phyloP scores from a whole-genome alignment of 768 basidiomycete species.

The Pisolithus microcarpus region DNA sequence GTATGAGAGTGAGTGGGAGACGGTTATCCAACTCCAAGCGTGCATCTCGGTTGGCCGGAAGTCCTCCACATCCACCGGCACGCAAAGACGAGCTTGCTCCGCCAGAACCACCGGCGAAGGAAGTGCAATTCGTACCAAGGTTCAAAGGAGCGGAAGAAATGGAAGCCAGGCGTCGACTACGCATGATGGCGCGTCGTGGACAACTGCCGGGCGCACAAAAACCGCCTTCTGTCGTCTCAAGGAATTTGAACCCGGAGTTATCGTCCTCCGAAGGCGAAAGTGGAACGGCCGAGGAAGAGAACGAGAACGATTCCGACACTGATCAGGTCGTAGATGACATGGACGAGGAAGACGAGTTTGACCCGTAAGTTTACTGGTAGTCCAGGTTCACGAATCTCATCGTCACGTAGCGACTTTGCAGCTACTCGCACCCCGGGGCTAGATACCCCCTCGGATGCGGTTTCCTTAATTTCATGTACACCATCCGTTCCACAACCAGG shows the following conservation, averaged over 20 bases:
- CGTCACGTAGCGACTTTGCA: constrained; percentile 54
- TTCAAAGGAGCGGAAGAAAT: constrained; percentile 85
- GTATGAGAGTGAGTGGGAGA: constrained; percentile 70
- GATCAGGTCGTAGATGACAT: constrained; percentile 42
- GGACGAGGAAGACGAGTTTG: constrained; percentile 70
- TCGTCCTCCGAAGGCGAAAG: constrained; percentile 51
- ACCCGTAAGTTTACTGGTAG: constrained; percentile 48
- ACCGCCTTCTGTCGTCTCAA: constrained; percentile 16
- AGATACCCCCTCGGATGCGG: constrained; percentile 56
- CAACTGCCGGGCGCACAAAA: constrained; percentile 25
- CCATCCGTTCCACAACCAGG: constrained; percentile 24
- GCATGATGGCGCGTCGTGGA: constrained; percentile 56
- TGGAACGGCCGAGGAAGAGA: constrained; percentile 40
- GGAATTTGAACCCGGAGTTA: constrained; percentile 41
- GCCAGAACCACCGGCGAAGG: constrained; percentile 39
- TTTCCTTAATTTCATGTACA: constrained; percentile 50
- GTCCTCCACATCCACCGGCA: constrained; percentile 3
- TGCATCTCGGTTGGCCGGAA: constrained; percentile 23
- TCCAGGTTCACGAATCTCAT: background rate
- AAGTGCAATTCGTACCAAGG: constrained; percentile 60
- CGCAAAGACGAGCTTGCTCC: constrained; percentile 8
- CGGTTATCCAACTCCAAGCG: constrained; percentile 48
- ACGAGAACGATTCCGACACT: constrained; percentile 49
- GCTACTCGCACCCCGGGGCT: constrained; percentile 44
- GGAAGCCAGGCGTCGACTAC: constrained; percentile 60